Conservation (phyloP, 352 stramenopile species). For the Pythium dissotocum region DNA sequence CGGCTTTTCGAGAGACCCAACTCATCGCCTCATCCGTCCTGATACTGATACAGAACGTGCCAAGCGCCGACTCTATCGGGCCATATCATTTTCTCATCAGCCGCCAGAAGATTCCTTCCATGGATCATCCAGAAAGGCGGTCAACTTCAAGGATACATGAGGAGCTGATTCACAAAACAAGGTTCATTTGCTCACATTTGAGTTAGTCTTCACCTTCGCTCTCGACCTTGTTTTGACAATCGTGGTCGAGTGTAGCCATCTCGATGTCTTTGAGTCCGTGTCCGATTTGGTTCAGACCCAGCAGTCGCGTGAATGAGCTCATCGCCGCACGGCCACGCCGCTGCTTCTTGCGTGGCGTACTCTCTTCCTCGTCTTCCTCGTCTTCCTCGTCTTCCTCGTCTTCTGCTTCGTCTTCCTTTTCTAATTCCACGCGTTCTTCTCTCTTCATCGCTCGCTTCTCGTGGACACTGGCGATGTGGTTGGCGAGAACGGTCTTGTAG, state of each 20-base stretch:
- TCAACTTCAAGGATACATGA: neutral
- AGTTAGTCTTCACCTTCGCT: neutral
- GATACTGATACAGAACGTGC: no score
- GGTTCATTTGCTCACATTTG: neutral
- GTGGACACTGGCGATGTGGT: conserved; percentile 69
- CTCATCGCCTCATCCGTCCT: no score
- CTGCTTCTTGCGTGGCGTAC: neutral
- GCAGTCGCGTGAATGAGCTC: conserved; percentile 33
- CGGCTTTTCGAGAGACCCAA: neutral
- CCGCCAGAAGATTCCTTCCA: neutral
- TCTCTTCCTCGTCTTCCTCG: conserved; percentile 5
- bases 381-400: conserved; percentile 1
- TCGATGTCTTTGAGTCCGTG: neutral
- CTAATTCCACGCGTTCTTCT: conserved; percentile 1
- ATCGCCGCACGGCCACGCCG: conserved; percentile 27
- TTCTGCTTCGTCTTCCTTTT: conserved; percentile 2
- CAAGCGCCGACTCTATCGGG: neutral
- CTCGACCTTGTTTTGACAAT: neutral
- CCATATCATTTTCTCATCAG: neutral
- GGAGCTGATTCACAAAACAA: neutral
- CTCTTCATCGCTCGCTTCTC: conserved; percentile 31
- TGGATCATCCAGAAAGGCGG: neutral
- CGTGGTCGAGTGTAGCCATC: neutral
- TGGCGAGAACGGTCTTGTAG: conserved; percentile 72
- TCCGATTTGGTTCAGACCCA: conserved; percentile 15